Evolutionary conservation across 176 grass and related monocot genomes (phyloP).

Genomic region (Oryza meridionalis): DNA sequence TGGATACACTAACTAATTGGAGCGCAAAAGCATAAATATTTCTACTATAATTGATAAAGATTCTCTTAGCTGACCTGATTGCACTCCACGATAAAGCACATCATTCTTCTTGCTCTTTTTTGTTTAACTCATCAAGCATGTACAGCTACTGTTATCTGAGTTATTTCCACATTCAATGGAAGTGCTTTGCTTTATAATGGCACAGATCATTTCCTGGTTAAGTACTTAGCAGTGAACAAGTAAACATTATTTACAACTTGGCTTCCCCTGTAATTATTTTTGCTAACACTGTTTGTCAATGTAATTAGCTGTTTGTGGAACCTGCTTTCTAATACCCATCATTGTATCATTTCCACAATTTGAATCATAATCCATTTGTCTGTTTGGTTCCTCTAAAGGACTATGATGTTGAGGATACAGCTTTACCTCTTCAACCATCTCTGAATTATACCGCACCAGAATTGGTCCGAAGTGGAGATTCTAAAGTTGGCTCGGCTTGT

Average conservation of each 20-base stretch:
- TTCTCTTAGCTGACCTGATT: constrained; percentile 4
- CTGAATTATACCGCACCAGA: constrained; percentile 97
- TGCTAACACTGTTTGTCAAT: not conserved
- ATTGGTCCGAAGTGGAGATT: constrained; percentile 79
- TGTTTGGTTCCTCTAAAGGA: constrained; percentile 62
- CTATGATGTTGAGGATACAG: constrained; percentile 92
- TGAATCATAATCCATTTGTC: constrained; percentile 32
- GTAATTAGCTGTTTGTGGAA: constrained; percentile 20
- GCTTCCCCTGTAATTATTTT: not conserved
- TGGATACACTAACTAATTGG: constrained; percentile 6
- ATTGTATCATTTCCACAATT: not conserved
- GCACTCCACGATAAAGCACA: not conserved
- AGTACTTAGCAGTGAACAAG: not conserved
- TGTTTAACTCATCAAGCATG: not conserved
- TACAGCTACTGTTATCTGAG: not conserved
- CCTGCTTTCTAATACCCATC: constrained; percentile 5
- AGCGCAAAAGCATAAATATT: constrained; percentile 8
- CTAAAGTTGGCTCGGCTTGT: constrained; percentile 66
- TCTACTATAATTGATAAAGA: not conserved
- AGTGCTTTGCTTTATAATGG: not conserved
- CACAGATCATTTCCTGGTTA: not conserved
- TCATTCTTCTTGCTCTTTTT: not conserved
- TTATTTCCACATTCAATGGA: constrained; percentile 23
- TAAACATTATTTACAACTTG: constrained; percentile 13
- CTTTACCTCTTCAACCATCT: constrained; percentile 90